Conservation (phyloP, 306 rosid species). For the Prunus mongolica region DNA sequence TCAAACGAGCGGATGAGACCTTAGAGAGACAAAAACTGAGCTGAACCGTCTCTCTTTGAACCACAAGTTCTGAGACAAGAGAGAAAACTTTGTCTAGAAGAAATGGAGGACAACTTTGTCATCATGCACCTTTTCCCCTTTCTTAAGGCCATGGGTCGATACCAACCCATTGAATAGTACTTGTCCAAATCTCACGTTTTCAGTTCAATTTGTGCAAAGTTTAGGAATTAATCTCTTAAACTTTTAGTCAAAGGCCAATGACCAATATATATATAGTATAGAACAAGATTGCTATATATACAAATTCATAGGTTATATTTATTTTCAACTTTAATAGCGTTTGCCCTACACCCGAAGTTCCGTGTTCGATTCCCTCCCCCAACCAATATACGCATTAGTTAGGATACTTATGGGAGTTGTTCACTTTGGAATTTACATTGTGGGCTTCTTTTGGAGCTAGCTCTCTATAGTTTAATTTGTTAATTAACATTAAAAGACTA, state of each 20-base stretch:
- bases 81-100: constrained; percentile 16
- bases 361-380: no score
- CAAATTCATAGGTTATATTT: no score
- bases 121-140: not conserved
- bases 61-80: not conserved
- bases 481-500: not conserved
- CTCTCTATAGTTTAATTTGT: not conserved
- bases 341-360: no score
- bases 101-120: not conserved
- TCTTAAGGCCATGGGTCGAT: not conserved
- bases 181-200: not conserved
- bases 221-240: not conserved
- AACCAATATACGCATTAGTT: no score
- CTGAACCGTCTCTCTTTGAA: not conserved
- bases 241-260: not conserved
- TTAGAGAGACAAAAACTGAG: not conserved
- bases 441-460: not conserved
- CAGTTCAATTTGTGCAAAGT: not conserved
- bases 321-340: no score
- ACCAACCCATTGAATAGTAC: constrained; percentile 5
- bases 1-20: not conserved
- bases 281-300: no score
- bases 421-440: not conserved
- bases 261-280: no score
- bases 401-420: no score